phyloP scores from a whole-genome alignment of 129 eudicot genomes.

The Scalesia atractyloides region DNA sequence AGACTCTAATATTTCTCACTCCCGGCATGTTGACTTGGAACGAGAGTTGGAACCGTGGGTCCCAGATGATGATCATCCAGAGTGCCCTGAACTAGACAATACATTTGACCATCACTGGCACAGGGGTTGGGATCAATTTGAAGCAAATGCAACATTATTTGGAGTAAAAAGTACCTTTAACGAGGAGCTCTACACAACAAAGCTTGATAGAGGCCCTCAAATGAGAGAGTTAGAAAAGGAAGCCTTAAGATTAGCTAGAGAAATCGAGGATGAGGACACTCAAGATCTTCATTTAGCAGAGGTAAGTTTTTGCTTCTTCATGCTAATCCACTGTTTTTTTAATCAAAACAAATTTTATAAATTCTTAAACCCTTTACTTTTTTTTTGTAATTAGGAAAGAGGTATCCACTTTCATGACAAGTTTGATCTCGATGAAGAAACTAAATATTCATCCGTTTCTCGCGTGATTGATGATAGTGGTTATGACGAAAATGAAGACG shows the following conservation, averaged over 20 bases:
- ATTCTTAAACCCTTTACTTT: conserved; percentile 13
- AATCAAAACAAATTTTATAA: background rate
- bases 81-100: conserved; percentile 77
- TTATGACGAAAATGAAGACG: conserved; percentile 71
- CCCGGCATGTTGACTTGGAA: conserved; percentile 69
- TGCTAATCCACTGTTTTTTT: background rate
- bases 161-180: conserved; percentile 97
- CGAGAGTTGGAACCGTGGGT: conserved; percentile 88
- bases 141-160: conserved; percentile 83
- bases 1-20: conserved; percentile 84
- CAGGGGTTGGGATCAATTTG: conserved; percentile 98
- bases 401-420: conserved; percentile 58
- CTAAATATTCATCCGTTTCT: conserved; percentile 78
- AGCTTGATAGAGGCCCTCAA: conserved; percentile 85
- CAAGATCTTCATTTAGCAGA: conserved; percentile 95
- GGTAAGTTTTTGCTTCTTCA: conserved; percentile 39
- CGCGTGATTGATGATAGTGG: conserved; percentile 86
- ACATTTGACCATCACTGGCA: conserved; percentile 89
- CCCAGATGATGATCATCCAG: conserved; percentile 76
- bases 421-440: conserved; percentile 82
- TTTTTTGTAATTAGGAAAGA: conserved; percentile 61
- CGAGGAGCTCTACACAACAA: conserved; percentile 98
- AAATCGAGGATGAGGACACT: conserved; percentile 97
- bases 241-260: conserved; percentile 87
- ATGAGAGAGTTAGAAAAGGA: conserved; percentile 78